Evolutionary conservation across 2,329 filamentous ascomycete species (phyloP).

Genomic region (Coniella lustricola): DNA sequence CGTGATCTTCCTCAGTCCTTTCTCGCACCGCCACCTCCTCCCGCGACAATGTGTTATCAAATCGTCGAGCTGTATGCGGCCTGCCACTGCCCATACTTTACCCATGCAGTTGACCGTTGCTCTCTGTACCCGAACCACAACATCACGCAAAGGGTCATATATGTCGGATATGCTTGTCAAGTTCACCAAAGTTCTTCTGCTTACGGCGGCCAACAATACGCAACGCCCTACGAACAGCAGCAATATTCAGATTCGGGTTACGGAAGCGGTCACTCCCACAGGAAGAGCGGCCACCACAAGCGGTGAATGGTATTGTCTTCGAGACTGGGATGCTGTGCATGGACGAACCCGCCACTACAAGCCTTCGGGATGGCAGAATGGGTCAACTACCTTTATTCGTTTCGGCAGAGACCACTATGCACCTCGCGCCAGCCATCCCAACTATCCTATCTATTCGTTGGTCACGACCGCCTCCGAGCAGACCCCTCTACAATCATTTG

Average conservation of each 20-base stretch:
- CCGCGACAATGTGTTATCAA: slow-evolving; percentile 71
- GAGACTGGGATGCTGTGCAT: slow-evolving; percentile 37
- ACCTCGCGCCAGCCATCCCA: slow-evolving; percentile 36
- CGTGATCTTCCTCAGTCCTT: slow-evolving; percentile 1
- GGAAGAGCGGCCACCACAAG: slow-evolving; percentile 33
- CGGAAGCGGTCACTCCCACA: slow-evolving; percentile 41
- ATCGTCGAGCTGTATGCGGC: slow-evolving; percentile 79
- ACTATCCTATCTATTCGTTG: slow-evolving; percentile 42
- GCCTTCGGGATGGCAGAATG: slow-evolving; percentile 39
- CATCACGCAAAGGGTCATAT: slow-evolving; percentile 67
- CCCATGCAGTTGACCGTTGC: slow-evolving; percentile 80
- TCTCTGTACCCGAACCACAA: slow-evolving; percentile 64
- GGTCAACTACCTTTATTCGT: slow-evolving; percentile 43
- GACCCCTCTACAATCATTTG: slow-evolving; percentile 28
- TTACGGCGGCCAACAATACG: slow-evolving; percentile 25
- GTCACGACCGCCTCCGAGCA: slow-evolving; percentile 34
- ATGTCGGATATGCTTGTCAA: slow-evolving; percentile 75
- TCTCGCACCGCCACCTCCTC: slow-evolving; percentile 21
- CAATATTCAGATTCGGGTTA: slow-evolving; percentile 50
- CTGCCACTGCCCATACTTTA: slow-evolving; percentile 82
- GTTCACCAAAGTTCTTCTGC: slow-evolving; percentile 33
- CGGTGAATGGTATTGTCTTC: slow-evolving; percentile 50
- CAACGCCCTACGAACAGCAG: slow-evolving; percentile 27
- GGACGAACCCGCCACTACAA: slow-evolving; percentile 33
- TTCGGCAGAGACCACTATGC: slow-evolving; percentile 29